These are phyloP conservation scores for Penicillium sp. DNA, from an alignment of 2,329 filamentous ascomycete genomes.

Conservation along the genomic window DNA sequence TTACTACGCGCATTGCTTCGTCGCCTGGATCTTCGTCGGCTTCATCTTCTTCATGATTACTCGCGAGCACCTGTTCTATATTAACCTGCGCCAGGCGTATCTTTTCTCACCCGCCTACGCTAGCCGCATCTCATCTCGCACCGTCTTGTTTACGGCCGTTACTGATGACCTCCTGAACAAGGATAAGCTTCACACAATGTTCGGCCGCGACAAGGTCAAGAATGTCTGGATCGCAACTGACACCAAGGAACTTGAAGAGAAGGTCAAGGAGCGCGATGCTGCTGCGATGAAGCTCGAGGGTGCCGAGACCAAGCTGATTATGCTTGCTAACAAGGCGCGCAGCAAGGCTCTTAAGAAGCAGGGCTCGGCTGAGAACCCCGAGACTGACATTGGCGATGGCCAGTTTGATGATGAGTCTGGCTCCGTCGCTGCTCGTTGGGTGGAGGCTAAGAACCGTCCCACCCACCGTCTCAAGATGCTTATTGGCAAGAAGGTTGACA, in stretches of 20 bases:
- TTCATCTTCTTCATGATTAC: constrained; percentile 85
- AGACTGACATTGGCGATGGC: constrained; percentile 37
- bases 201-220: constrained; percentile 67
- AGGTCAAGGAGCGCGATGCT: constrained; percentile 73
- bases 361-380: constrained; percentile 32
- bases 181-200: constrained; percentile 66
- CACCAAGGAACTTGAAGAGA: constrained; percentile 64
- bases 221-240: constrained; percentile 77
- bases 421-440: constrained; percentile 63
- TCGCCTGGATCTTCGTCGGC: constrained; percentile 72
- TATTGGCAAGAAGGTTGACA: constrained; percentile 82
- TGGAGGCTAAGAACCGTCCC: constrained; percentile 64
- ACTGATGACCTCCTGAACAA: constrained; percentile 70
- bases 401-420: constrained; percentile 59
- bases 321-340: constrained; percentile 63
- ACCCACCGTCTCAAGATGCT: constrained; percentile 64
- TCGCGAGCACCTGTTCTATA: constrained; percentile 80
- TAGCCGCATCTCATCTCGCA: constrained; percentile 77
- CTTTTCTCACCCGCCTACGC: constrained; percentile 75
- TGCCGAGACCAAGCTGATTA: constrained; percentile 78
- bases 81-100: constrained; percentile 88
- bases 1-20: constrained; percentile 72
- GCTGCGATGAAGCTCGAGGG: constrained; percentile 72
- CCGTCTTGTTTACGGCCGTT: constrained; percentile 79
- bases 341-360: constrained; percentile 58